Conservation (phyloP, 768 basidiomycete genomes). For the Suillus subaureus region DNA sequence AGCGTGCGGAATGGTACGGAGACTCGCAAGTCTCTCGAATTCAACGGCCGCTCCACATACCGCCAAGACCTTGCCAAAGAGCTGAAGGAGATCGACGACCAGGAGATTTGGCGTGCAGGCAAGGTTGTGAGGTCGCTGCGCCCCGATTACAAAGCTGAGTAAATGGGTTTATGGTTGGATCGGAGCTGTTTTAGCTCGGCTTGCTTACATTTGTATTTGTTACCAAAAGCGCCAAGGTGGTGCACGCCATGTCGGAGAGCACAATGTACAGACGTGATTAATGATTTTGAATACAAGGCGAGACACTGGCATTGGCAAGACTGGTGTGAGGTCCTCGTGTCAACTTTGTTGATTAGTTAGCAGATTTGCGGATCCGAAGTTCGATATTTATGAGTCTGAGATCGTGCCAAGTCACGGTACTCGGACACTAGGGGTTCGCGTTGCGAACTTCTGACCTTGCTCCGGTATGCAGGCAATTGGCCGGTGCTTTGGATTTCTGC, state of each 20-base stretch:
- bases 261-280: conserved; percentile 22
- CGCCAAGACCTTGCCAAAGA: conserved; percentile 91
- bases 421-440: too few relatives aligned
- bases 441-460: too few relatives aligned
- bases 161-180: conserved; percentile 11
- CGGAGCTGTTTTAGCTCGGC: background rate
- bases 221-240: conserved; percentile 23
- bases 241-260: conserved; percentile 22
- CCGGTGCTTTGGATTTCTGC: too few relatives aligned
- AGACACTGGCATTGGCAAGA: too few relatives aligned
- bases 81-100: conserved; percentile 92
- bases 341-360: too few relatives aligned
- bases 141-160: conserved; percentile 79
- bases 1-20: conserved; percentile 95
- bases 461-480: too few relatives aligned
- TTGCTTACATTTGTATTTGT: conserved; percentile 6
- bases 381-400: too few relatives aligned
- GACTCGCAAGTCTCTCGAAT: conserved; percentile 95
- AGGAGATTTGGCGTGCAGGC: conserved; percentile 99
- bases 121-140: conserved; percentile 90
- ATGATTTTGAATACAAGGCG: too few relatives aligned
- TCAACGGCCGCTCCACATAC: conserved; percentile 92
- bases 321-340: too few relatives aligned
- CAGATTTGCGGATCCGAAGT: too few relatives aligned
- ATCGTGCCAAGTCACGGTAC: too few relatives aligned